These are phyloP conservation scores for Hippophae gyantsensis DNA, from an alignment of 306 rosid genomes.

Conservation along the genomic window DNA sequence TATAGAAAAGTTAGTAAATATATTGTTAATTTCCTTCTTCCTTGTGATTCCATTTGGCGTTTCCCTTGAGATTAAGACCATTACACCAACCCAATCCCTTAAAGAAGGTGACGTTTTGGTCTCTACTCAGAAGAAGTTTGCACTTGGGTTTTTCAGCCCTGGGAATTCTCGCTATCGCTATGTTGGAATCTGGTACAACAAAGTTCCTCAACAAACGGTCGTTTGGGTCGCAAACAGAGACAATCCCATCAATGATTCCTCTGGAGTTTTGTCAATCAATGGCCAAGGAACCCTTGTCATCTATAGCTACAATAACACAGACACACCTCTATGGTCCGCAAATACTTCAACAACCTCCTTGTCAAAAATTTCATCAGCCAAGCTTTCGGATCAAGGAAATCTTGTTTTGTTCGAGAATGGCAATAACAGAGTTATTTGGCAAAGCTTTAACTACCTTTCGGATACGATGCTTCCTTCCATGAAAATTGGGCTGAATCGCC, in stretches of 20 bases:
- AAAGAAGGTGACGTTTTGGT: conserved; percentile 40
- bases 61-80: conserved; percentile 5
- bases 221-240: too few relatives aligned
- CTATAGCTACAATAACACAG: conserved; percentile 6
- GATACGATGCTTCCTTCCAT: conserved; percentile 26
- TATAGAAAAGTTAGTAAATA: too few relatives aligned
- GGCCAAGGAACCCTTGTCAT: too few relatives aligned
- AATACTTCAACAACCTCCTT: neutral
- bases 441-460: conserved; percentile 37
- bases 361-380: neutral
- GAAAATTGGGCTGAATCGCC: conserved; percentile 13
- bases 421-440: conserved; percentile 20
- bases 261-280: too few relatives aligned
- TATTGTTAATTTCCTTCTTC: too few relatives aligned
- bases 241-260: too few relatives aligned
- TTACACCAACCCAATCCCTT: conserved; percentile 18
- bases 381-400: conserved; percentile 21
- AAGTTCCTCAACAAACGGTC: too few relatives aligned
- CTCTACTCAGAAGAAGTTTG: conserved; percentile 31
- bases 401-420: neutral
- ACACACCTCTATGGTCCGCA: conserved; percentile 22
- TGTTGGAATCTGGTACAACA: too few relatives aligned
- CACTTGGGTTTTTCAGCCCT: conserved; percentile 50
- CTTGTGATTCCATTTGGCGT: too few relatives aligned
- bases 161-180: too few relatives aligned